phyloP scores from a whole-genome alignment of 2,329 filamentous ascomycete genomes.

The Huntiella moniliformis region DNA sequence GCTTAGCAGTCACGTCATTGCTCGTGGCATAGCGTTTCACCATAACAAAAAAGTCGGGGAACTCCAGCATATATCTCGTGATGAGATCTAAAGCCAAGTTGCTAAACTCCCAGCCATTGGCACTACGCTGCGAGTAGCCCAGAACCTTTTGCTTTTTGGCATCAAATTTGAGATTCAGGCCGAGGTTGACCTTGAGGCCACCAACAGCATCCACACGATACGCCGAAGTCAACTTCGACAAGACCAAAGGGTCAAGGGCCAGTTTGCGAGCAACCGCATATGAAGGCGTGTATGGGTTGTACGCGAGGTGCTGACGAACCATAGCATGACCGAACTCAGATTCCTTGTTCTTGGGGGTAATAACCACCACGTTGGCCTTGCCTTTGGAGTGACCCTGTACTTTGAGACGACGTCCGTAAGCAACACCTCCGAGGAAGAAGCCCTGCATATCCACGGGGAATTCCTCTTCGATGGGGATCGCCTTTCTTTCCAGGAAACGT shows the following conservation, averaged over 20 bases:
- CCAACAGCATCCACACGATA: constrained; percentile 67
- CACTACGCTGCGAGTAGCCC: constrained; percentile 76
- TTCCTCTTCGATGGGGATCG: constrained; percentile 78
- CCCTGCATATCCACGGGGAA: constrained; percentile 67
- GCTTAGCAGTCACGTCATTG: constrained; percentile 65
- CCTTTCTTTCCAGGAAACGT: constrained; percentile 76
- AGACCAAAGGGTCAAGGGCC: constrained; percentile 62
- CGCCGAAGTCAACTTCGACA: constrained; percentile 91
- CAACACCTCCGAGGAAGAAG: constrained; percentile 88
- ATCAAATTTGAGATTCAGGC: constrained; percentile 93
- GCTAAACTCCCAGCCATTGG: constrained; percentile 91
- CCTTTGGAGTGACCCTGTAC: constrained; percentile 55
- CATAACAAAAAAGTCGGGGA: constrained; percentile 85
- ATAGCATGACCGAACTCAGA: constrained; percentile 63
- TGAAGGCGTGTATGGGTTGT: constrained; percentile 65
- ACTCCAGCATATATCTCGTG: constrained; percentile 75
- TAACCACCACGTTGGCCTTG: constrained; percentile 65
- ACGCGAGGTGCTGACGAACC: constrained; percentile 48
- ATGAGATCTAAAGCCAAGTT: constrained; percentile 64
- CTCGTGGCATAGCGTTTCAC: constrained; percentile 73
- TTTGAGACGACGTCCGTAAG: constrained; percentile 78
- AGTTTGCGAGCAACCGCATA: constrained; percentile 75
- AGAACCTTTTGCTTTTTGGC: constrained; percentile 88
- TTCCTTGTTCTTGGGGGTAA: constrained; percentile 52
- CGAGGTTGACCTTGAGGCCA: constrained; percentile 70